Base-by-base conservation (phyloP, 192 early-diverging fungal genomes). In the Blastocladiella britannica region DNA sequence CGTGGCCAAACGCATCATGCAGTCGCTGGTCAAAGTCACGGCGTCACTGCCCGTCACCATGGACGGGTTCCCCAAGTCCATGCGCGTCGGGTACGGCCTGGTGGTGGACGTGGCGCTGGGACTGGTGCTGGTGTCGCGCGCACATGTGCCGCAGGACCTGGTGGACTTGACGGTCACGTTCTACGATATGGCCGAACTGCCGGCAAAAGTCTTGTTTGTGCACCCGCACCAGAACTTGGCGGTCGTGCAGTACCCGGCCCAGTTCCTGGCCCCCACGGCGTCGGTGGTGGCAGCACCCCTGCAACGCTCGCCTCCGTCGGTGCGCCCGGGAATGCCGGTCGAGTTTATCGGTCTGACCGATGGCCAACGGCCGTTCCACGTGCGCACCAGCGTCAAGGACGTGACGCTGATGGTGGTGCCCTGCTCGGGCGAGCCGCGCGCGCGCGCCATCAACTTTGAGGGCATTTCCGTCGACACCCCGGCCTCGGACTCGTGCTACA, bases 211-310 rank as follows among this genome's bases (percentile, higher is more conserved):
- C 47, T 60, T 82, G 5, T 89, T 86, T 59, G 53, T 87, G 43
- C 93, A 97, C 56, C 93, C 91, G 1, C 80, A 81, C 1, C 84
- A 90, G 61, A 93, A 90, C 72, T 85, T 85, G 72, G 81, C 82
- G 1, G 73, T 97, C 29, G 28, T 97, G 9, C 77, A 77, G 28
- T 97, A 88, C 61, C 83, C 31, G 5, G 18, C 31, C 3, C 31
- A 43, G 18, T 43, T 43, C 9, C 1, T 15, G 9, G 31, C 31
- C 9, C 31, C 31, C 31, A 18, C 18, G 31, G 9, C 1, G 5
- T 43, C 31, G 31, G 31, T n/a, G n/a, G n/a, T n/a, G n/a, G n/a
- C n/a, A n/a, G n/a, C n/a, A n/a, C n/a, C n/a, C n/a, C n/a, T n/a
- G n/a, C n/a, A n/a, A n/a, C n/a, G 54, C 63, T 73, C 59, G 75